Conservation (phyloP, 805 yeast species). For the Candida nonsorbophila region DNA sequence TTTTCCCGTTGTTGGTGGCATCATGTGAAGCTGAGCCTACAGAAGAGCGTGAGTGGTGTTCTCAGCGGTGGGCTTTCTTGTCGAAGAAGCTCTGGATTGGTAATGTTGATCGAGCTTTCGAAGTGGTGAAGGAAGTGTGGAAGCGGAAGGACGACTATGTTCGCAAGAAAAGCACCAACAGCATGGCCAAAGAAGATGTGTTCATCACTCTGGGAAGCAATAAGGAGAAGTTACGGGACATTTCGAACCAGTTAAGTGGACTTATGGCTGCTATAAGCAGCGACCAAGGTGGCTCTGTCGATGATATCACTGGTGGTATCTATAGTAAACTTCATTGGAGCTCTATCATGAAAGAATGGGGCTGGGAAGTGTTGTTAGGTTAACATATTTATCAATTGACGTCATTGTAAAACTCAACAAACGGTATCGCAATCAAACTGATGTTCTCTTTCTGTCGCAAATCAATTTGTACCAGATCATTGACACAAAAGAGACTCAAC, state of each 20-base stretch:
- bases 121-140: slow-evolving; percentile 72
- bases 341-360: slow-evolving; percentile 68
- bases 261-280: slow-evolving; percentile 36
- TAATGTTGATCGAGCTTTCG: slow-evolving; percentile 59
- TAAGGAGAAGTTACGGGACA: slow-evolving; percentile 15
- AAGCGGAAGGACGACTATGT: slow-evolving; percentile 46
- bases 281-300: slow-evolving; percentile 22
- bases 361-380: slow-evolving; percentile 66
- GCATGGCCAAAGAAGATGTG: slow-evolving; percentile 8
- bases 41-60: slow-evolving; percentile 61
- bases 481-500: too few relatives aligned
- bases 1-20: slow-evolving; percentile 59
- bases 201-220: slow-evolving; percentile 12
- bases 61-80: slow-evolving; percentile 51
- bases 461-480: too few relatives aligned
- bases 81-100: slow-evolving; percentile 58
- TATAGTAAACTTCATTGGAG: slow-evolving; percentile 60
- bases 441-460: too few relatives aligned
- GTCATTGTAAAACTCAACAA: too few relatives aligned
- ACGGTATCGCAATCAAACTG: too few relatives aligned
- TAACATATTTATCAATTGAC: slow-evolving; percentile 11
- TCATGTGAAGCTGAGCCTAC: slow-evolving; percentile 60
- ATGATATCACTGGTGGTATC: slow-evolving; percentile 34
- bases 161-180: slow-evolving; percentile 15
- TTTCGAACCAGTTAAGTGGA: slow-evolving; percentile 31